Percentiles rank a stretch among this genome's conserved stretches.
These are phyloP conservation scores for Ampelocalamus luodianensis DNA, from an alignment of 176 grass and related monocot genomes.

Conservation along the genomic window DNA sequence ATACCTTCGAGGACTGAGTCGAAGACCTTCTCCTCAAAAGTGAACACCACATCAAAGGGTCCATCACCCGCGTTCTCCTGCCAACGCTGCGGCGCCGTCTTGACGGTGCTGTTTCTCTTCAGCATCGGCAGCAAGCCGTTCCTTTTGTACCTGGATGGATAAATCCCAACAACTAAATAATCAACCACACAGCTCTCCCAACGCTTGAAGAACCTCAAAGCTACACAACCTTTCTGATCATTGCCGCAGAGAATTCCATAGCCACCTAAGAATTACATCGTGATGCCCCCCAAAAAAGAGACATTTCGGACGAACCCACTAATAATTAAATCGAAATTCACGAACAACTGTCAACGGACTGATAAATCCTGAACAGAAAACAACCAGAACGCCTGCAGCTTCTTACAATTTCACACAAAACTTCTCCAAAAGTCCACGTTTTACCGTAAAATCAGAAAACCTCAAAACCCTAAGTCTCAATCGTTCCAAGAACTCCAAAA, in stretches of 20 bases:
- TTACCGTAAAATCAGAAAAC: not conserved
- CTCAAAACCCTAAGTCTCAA: not conserved
- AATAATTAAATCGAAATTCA: not conserved
- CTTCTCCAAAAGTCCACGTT: not conserved
- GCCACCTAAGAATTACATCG: not conserved
- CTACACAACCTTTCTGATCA: not conserved
- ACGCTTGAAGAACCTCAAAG: not conserved
- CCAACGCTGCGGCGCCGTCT: conserved; percentile 80
- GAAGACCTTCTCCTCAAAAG: conserved; percentile 93
- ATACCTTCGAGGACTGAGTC: conserved; percentile 83
- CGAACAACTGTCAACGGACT: too few relatives aligned
- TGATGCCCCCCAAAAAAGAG: not conserved
- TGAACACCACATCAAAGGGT: conserved; percentile 75
- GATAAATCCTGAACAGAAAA: not conserved
- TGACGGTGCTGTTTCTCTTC: conserved; percentile 80
- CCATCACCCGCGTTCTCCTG: conserved; percentile 77
- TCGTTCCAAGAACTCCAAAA: too few relatives aligned
- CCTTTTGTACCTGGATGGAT: conserved; percentile 77
- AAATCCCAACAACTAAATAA: not conserved
- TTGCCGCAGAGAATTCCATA: not conserved
- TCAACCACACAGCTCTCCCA: too few relatives aligned
- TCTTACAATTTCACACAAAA: not conserved
- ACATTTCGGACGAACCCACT: not conserved
- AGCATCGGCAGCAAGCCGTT: conserved; percentile 93
- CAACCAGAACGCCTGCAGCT: not conserved